Conservation (phyloP, 2,329 filamentous ascomycete species). For the Penicillium sp. region DNA sequence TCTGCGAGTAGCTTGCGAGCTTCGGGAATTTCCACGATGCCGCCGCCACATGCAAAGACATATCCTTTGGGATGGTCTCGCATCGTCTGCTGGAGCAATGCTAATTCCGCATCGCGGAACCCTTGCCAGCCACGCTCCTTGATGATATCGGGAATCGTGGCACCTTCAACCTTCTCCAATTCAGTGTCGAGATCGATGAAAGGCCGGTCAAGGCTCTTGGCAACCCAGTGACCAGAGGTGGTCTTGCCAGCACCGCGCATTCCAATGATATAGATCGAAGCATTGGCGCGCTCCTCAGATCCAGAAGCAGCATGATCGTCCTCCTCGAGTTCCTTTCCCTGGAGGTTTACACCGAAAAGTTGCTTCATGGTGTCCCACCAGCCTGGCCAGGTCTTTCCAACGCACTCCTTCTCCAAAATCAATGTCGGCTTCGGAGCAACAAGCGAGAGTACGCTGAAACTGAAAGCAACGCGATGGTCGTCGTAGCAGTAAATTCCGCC, state of each 20-base stretch:
- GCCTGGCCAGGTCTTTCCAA: slow-evolving; percentile 96
- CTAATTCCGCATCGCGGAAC: slow-evolving; percentile 74
- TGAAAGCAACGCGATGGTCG: slow-evolving; percentile 97
- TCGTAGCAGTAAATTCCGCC: slow-evolving; percentile 85
- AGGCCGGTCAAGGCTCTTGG: slow-evolving; percentile 65
- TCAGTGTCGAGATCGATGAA: slow-evolving; percentile 85
- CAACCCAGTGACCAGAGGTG: slow-evolving; percentile 82
- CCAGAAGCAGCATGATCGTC: slow-evolving; percentile 34
- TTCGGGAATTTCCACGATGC: slow-evolving; percentile 78
- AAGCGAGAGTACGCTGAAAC: slow-evolving; percentile 82
- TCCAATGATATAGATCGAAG: slow-evolving; percentile 87
- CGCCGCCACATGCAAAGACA: slow-evolving; percentile 89
- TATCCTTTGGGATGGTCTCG: slow-evolving; percentile 67
- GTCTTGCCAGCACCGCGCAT: slow-evolving; percentile 98
- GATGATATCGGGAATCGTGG: slow-evolving; percentile 82
- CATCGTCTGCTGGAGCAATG: slow-evolving; percentile 66
- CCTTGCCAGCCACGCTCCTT: slow-evolving; percentile 74
- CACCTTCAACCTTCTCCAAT: slow-evolving; percentile 66
- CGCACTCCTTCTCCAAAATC: slow-evolving; percentile 84
- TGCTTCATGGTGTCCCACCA: slow-evolving; percentile 91
- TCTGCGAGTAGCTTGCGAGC: slow-evolving; percentile 69
- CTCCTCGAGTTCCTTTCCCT: slow-evolving; percentile 60
- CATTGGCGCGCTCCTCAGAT: slow-evolving; percentile 37
- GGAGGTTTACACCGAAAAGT: slow-evolving; percentile 69
- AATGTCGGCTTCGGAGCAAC: slow-evolving; percentile 65